Percentiles rank a stretch among this genome's conserved stretches.
These are phyloP conservation scores for Grifola frondosa DNA, from an alignment of 1,284 basidiomycete genomes.

Conservation along the genomic window DNA sequence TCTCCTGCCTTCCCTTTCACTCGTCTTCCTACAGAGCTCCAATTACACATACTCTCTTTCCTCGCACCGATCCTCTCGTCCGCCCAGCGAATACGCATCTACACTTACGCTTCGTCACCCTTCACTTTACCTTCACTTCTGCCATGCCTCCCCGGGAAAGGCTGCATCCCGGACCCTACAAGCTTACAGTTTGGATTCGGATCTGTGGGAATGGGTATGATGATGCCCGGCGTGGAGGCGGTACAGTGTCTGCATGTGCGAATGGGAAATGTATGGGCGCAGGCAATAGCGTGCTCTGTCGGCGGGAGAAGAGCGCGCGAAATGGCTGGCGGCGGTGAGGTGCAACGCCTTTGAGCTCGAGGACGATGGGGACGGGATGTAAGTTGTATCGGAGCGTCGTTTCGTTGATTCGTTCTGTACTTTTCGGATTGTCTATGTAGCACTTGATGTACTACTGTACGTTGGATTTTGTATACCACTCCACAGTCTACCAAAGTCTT, in stretches of 20 bases:
- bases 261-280: constrained; percentile 37
- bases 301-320: constrained; percentile 40
- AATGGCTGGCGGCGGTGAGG: constrained; percentile 45
- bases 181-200: constrained; percentile 23
- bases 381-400: too few species aligned
- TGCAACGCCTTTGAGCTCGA: constrained; percentile 49
- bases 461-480: too few species aligned
- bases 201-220: constrained; percentile 14
- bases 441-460: too few species aligned
- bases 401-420: too few species aligned
- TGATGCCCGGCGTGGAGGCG: constrained; percentile 14
- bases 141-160: constrained; percentile 28
- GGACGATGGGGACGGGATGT: constrained; percentile 7
- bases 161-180: constrained; percentile 38
- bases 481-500: too few species aligned
- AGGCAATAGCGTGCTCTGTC: constrained; percentile 38
- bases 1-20: constrained; percentile 36
- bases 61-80: constrained; percentile 58
- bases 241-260: constrained; percentile 22
- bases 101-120: constrained; percentile 50
- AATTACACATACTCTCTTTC: constrained; percentile 56
- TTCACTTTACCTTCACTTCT: constrained; percentile 55
- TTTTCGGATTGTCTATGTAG: too few species aligned
- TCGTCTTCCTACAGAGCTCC: constrained; percentile 58
- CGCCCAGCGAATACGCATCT: constrained; percentile 55